Conservation (phyloP, 2,329 filamentous ascomycete genomes). For the Fusarium subglutinans region DNA sequence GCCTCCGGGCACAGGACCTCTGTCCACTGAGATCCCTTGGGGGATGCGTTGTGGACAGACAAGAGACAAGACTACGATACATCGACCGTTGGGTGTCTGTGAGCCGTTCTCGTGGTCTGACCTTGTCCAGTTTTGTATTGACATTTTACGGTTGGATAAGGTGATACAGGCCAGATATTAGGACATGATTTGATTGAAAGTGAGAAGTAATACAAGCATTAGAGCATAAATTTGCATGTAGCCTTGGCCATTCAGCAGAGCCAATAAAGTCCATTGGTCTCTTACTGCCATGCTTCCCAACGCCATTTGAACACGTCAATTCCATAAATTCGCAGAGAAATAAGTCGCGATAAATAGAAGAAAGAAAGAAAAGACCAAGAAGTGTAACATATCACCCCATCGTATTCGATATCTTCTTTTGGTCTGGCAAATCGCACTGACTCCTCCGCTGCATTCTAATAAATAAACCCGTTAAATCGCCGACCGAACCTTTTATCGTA, state of each 20-base stretch:
- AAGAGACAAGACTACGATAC: neutral
- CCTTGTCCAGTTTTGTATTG: neutral
- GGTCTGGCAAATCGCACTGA: neutral
- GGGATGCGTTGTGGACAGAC: fast-evolving
- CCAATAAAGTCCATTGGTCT: neutral
- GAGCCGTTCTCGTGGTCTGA: no score
- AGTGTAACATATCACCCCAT: neutral
- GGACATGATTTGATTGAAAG: neutral
- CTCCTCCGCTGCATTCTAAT: neutral
- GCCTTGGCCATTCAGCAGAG: no score
- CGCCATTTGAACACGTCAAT: neutral
- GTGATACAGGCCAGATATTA: neutral
- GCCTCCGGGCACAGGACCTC: neutral
- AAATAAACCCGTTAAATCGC: no score
- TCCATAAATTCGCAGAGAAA: no score
- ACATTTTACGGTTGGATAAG: no score
- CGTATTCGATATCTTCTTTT: neutral
- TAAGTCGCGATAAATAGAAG: fast-evolving
- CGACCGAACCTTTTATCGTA: neutral
- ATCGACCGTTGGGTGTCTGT: neutral
- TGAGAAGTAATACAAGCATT: neutral
- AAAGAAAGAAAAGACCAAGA: no score
- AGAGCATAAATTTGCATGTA: neutral
- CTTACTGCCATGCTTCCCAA: fast-evolving
- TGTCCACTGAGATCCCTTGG: neutral